Evolutionary conservation across 208 protist genomes (phyloP).

Genomic region (Wallacemonas rigidus): DNA sequence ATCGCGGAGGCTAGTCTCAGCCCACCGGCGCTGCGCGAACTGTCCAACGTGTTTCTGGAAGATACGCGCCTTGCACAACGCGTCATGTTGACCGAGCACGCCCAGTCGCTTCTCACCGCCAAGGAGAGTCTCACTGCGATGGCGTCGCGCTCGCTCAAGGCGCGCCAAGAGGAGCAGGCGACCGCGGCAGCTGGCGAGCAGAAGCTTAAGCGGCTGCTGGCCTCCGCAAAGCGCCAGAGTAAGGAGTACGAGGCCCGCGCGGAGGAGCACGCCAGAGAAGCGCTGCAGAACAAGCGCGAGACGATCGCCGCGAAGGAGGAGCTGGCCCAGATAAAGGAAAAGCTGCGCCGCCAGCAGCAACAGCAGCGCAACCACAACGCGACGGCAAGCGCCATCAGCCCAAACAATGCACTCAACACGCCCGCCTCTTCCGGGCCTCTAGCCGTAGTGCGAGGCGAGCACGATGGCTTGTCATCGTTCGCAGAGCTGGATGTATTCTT

Average conservation of each 20-base stretch:
- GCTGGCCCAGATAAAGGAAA: slow-evolving; percentile 16
- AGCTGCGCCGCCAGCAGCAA: slow-evolving; percentile 28
- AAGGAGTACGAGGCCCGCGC: slow-evolving; percentile 15
- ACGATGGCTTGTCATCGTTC: not conserved
- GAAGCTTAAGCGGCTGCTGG: slow-evolving; percentile 17
- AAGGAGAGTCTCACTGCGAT: slow-evolving; percentile 16
- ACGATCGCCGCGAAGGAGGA: slow-evolving; percentile 20
- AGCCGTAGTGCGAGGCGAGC: slow-evolving; percentile 20
- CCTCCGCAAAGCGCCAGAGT: slow-evolving; percentile 14
- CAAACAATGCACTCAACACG: not conserved
- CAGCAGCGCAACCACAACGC: slow-evolving; percentile 23
- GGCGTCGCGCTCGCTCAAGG: slow-evolving; percentile 10
- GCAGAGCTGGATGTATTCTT: not conserved
- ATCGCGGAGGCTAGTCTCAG: not conserved
- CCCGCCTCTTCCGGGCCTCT: not conserved
- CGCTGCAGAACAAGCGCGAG: slow-evolving; percentile 25
- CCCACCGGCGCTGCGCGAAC: not conserved
- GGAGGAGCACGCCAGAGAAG: slow-evolving; percentile 24
- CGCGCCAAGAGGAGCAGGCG: slow-evolving; percentile 14
- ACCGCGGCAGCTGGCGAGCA: not conserved
- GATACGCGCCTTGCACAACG: slow-evolving; percentile 14
- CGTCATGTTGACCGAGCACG: slow-evolving; percentile 15
- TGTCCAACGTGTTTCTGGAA: not conserved
- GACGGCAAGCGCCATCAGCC: not conserved
- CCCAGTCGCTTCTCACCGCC: slow-evolving; percentile 7